Conservation (phyloP, 1,284 basidiomycete species). For the Ganoderma lucidum region DNA sequence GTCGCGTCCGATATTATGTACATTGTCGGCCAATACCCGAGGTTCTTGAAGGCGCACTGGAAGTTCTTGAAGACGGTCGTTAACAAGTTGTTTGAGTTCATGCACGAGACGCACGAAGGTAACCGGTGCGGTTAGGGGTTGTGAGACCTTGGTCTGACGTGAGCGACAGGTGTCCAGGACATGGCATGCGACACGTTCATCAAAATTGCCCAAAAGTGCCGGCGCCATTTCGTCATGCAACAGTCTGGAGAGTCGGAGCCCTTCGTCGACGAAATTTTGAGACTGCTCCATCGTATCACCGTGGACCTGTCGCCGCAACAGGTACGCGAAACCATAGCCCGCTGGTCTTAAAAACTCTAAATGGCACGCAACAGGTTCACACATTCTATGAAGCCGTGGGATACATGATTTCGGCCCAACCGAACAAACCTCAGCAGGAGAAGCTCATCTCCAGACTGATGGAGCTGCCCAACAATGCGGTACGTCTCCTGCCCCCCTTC, state of each 20-base stretch:
- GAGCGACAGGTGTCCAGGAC: slow-evolving; percentile 88
- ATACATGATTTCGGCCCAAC: slow-evolving; percentile 99
- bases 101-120: slow-evolving; percentile 99
- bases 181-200: slow-evolving; percentile 99
- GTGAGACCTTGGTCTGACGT: slow-evolving; percentile 22
- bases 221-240: slow-evolving; percentile 98
- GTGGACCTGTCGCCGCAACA: slow-evolving; percentile 96
- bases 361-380: slow-evolving; percentile 69
- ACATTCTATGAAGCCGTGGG: slow-evolving; percentile 99
- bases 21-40: slow-evolving; percentile 99
- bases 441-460: slow-evolving; percentile 95
- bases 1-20: slow-evolving; percentile 99
- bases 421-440: slow-evolving; percentile 97
- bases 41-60: slow-evolving; percentile 99
- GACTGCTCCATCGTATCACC: slow-evolving; percentile 93
- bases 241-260: slow-evolving; percentile 98
- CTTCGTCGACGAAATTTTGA: slow-evolving; percentile 97
- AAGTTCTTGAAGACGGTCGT: slow-evolving; percentile 99
- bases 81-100: slow-evolving; percentile 99
- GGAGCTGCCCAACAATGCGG: slow-evolving; percentile 97
- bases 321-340: slow-evolving; percentile 48
- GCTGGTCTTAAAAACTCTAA: slow-evolving; percentile 9
- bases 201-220: slow-evolving; percentile 99
- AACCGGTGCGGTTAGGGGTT: slow-evolving; percentile 23
- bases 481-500: slow-evolving; percentile 47